Evolutionary conservation across 2,329 filamentous ascomycete genomes (phyloP).

Genomic region (Fusarium annulatum): DNA sequence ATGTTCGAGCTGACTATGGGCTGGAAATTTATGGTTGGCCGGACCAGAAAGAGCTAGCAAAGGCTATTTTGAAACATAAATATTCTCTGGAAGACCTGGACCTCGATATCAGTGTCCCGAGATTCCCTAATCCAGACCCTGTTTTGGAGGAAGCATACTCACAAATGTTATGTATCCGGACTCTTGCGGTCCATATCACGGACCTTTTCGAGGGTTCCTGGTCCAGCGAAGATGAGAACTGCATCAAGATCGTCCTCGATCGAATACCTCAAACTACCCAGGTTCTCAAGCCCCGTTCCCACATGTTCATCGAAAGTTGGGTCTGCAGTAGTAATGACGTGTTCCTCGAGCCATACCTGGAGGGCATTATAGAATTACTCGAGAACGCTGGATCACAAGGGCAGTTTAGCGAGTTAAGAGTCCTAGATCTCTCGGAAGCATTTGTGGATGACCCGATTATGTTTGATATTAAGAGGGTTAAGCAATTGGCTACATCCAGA

Average conservation of each 20-base stretch:
- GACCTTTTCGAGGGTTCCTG: background rate
- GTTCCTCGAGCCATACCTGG: background rate
- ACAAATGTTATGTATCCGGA: accelerated
- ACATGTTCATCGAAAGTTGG: accelerated
- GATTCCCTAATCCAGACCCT: accelerated
- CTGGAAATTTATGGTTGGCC: background rate
- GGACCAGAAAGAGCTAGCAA: background rate
- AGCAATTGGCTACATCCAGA: accelerated
- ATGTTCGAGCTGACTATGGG: background rate
- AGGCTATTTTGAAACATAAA: background rate
- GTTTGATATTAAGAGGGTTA: background rate
- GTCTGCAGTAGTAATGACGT: background rate
- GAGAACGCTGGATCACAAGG: background rate
- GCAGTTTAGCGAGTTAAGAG: background rate
- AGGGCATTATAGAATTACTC: background rate
- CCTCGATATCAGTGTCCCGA: background rate
- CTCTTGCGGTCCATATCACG: background rate
- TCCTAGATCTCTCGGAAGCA: background rate
- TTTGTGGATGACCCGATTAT: background rate
- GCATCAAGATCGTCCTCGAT: background rate
- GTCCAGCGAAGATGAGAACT: accelerated
- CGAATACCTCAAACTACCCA: background rate
- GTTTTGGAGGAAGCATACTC: accelerated
- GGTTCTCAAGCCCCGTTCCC: background rate
- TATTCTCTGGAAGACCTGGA: background rate